Conservation (phyloP, 2,329 filamentous ascomycete species). For the Hymenoscyphus linearis region DNA sequence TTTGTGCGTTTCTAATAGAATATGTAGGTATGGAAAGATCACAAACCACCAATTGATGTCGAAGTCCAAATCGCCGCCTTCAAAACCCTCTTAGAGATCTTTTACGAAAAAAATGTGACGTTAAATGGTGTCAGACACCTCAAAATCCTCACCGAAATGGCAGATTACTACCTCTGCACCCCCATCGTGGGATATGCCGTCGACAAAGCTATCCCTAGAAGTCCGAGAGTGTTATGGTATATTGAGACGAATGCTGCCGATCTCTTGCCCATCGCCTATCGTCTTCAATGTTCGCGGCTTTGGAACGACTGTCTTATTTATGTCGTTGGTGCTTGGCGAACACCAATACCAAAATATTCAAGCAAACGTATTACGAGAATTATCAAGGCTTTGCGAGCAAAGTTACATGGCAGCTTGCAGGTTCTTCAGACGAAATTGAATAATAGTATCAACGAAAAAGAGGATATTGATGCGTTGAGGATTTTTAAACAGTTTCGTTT, state of each 20-base stretch:
- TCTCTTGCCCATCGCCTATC: neutral
- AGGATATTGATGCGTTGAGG: too few species aligned
- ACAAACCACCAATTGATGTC: neutral
- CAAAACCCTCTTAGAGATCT: neutral
- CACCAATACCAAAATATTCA: neutral
- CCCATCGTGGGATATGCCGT: neutral
- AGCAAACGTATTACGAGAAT: neutral
- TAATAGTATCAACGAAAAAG: too few species aligned
- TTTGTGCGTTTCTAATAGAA: neutral
- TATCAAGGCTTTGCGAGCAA: neutral
- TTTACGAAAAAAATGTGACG: neutral
- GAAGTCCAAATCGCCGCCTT: neutral
- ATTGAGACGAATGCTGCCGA: neutral
- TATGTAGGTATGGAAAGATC: neutral
- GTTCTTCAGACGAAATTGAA: too few species aligned
- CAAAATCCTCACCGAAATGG: neutral
- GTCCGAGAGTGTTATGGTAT: neutral
- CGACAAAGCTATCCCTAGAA: neutral
- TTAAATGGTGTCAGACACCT: neutral
- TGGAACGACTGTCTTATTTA: neutral
- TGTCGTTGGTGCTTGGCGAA: neutral
- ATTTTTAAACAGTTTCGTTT: too few species aligned
- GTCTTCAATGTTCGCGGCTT: neutral
- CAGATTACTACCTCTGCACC: constrained; percentile 7
- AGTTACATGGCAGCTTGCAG: neutral